These are phyloP conservation scores for Setomelanomma holmii DNA, from an alignment of 2,329 filamentous ascomycete genomes.

Conservation along the genomic window DNA sequence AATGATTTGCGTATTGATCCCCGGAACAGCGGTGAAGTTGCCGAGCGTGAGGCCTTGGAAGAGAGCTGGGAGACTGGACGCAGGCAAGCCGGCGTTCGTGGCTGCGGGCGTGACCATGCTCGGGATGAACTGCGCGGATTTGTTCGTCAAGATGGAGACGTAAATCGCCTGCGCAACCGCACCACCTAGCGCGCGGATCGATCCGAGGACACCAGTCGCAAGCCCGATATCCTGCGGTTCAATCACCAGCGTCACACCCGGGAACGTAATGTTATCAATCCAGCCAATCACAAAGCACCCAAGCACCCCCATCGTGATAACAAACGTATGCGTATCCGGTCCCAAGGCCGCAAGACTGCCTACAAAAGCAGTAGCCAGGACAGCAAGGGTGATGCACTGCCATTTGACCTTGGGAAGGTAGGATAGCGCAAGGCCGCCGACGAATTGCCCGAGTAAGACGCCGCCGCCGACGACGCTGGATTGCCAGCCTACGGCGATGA, in stretches of 20 bases:
- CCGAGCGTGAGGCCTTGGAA: constrained; percentile 29
- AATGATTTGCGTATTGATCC: constrained; percentile 28
- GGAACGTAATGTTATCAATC: constrained; percentile 38
- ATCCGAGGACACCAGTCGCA: constrained; percentile 55
- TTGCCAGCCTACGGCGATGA: constrained; percentile 34
- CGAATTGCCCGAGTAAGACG: constrained; percentile 37
- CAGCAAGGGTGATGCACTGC: constrained; percentile 23
- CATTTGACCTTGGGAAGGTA: constrained; percentile 31
- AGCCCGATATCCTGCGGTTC: constrained; percentile 58
- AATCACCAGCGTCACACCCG: constrained; percentile 55
- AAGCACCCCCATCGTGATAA: constrained; percentile 26
- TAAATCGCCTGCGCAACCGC: constrained; percentile 35
- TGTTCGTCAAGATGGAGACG: constrained; percentile 35
- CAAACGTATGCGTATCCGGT: constrained; percentile 11
- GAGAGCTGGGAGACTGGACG: constrained; percentile 24
- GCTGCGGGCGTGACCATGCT: constrained; percentile 31
- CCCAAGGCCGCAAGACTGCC: constrained; percentile 22
- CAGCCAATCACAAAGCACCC: constrained; percentile 28
- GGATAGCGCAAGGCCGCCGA: constrained; percentile 32
- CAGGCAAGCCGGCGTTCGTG: constrained; percentile 25
- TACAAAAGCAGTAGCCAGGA: constrained; percentile 25
- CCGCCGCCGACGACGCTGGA: constrained; percentile 36
- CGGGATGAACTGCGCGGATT: constrained; percentile 23
- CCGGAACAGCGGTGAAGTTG: constrained; percentile 29
- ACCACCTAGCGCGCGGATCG: constrained; percentile 49